phyloP scores from a whole-genome alignment of 345 rosid species.

The Citrus cavaleriei region DNA sequence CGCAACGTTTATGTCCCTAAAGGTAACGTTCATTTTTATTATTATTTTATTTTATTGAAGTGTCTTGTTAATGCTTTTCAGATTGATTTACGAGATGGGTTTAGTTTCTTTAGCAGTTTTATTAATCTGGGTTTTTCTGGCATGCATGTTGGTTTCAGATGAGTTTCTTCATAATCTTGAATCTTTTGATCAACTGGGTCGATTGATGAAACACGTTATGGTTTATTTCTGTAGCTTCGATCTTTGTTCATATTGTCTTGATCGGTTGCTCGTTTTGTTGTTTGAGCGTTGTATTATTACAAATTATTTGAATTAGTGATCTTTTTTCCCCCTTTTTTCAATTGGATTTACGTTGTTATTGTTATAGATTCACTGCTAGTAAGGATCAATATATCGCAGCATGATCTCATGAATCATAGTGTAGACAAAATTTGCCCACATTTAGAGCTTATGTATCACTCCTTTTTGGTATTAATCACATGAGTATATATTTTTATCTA shows the following conservation, averaged over 20 bases:
- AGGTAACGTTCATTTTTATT: conserved; percentile 28
- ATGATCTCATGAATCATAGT: background rate
- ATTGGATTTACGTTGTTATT: too few relatives aligned
- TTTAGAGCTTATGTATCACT: background rate
- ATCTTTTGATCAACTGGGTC: background rate
- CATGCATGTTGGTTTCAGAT: background rate
- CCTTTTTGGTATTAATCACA: background rate
- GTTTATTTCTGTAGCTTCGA: background rate
- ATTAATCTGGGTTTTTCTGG: background rate
- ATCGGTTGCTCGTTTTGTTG: too few relatives aligned
- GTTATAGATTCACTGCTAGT: background rate
- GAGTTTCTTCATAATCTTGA: background rate
- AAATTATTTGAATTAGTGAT: too few relatives aligned
- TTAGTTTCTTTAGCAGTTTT: background rate
- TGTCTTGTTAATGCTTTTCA: background rate
- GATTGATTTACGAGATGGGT: background rate
- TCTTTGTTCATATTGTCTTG: background rate
- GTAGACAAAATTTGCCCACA: background rate
- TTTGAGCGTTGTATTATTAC: too few relatives aligned
- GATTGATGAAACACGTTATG: background rate
- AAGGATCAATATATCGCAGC: background rate
- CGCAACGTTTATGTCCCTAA: conserved; percentile 74
- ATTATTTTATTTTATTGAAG: too few relatives aligned
- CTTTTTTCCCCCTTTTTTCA: too few relatives aligned
- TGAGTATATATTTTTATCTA: background rate